Percentiles rank a stretch among this genome's conserved stretches.
phyloP scores from a whole-genome alignment of 257 asterid genomes.

The Solanum pennellii region DNA sequence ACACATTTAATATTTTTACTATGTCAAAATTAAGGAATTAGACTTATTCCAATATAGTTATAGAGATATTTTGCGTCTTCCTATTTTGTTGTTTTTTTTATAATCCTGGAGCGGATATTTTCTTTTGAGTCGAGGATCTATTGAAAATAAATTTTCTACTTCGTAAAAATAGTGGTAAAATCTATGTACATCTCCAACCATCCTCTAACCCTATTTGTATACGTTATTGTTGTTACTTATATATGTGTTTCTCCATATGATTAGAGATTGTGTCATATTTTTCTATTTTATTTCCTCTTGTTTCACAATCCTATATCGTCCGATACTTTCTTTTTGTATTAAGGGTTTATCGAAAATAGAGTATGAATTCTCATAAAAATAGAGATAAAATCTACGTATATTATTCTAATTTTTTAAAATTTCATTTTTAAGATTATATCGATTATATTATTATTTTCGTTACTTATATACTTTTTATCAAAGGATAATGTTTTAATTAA shows the following conservation, averaged over 20 bases:
- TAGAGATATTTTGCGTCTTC: neutral
- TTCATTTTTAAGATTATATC: rapidly evolving
- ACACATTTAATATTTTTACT: neutral
- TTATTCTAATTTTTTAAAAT: rapidly evolving
- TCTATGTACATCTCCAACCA: neutral
- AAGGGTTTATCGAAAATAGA: too few species aligned
- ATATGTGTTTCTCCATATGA: too few species aligned
- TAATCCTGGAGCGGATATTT: neutral
- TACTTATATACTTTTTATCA: neutral
- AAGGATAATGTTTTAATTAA: neutral
- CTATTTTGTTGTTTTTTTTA: neutral
- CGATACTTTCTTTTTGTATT: neutral
- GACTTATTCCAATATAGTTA: neutral
- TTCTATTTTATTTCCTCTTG: too few species aligned
- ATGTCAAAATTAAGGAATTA: neutral
- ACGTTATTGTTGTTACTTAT: too few species aligned
- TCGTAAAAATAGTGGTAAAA: neutral
- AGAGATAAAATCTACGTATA: neutral
- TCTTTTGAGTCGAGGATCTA: neutral
- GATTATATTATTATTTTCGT: neutral
- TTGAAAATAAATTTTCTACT: neutral
- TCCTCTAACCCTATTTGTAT: too few species aligned
- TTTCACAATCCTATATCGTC: neutral
- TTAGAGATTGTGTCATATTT: too few species aligned
- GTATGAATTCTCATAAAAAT: too few species aligned